Conservation (phyloP, 2,329 filamentous ascomycete species). For the Hymenoscyphus scutula region DNA sequence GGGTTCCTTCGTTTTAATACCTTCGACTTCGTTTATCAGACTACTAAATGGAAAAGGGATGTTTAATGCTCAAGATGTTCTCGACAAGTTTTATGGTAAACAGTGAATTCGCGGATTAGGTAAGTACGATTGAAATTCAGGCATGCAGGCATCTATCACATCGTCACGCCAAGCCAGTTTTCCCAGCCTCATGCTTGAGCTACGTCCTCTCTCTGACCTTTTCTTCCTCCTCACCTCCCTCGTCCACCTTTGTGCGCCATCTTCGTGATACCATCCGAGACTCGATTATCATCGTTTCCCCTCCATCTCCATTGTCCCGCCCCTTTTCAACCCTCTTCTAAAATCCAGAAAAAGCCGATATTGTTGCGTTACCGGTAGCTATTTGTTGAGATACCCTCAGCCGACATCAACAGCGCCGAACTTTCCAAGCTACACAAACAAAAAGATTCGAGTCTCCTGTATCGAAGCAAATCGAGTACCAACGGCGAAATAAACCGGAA, state of each 20-base stretch:
- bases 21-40: too few relatives aligned
- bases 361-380: background rate
- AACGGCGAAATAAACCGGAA: background rate
- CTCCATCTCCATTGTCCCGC: background rate
- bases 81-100: too few relatives aligned
- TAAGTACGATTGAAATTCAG: background rate
- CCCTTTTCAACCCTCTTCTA: background rate
- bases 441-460: background rate
- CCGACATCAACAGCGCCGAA: background rate
- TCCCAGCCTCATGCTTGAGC: constrained; percentile 5
- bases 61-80: too few relatives aligned
- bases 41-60: too few relatives aligned
- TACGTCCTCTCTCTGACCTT: constrained; percentile 1
- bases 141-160: background rate
- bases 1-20: too few relatives aligned
- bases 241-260: constrained; percentile 3
- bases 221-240: background rate
- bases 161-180: constrained; percentile 1
- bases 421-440: background rate
- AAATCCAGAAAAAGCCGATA: background rate
- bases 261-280: constrained; percentile 1
- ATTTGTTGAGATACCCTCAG: background rate
- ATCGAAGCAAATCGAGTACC: background rate
- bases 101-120: too few relatives aligned
- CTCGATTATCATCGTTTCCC: background rate